These are phyloP conservation scores for Cocos nucifera DNA, from an alignment of 176 grass and related monocot species.

Conservation along the genomic window DNA sequence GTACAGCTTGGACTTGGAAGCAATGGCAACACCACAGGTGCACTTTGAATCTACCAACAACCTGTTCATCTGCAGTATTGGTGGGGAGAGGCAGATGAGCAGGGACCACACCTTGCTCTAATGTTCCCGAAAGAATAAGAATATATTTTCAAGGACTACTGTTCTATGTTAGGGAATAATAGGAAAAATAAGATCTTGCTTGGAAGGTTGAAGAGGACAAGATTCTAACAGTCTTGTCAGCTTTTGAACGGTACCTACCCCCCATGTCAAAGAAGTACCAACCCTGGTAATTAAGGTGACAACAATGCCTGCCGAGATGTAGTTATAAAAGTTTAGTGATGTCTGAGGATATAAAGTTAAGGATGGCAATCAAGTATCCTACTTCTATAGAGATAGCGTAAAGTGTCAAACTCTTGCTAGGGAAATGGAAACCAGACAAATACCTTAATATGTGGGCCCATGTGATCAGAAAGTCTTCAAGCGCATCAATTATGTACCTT, in stretches of 20 bases:
- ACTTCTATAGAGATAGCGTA: no score
- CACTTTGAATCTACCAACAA: not conserved
- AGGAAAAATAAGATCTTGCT: not conserved
- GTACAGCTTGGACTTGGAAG: not conserved
- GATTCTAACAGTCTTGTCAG: slow-evolving; percentile 1
- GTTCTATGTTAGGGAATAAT: not conserved
- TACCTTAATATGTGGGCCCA: no score
- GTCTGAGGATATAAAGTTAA: no score
- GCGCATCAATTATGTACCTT: no score
- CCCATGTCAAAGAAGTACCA: no score
- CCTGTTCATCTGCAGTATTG: not conserved
- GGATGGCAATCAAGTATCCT: no score
- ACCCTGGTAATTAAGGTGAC: no score
- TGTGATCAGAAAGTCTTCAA: no score
- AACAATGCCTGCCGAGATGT: no score
- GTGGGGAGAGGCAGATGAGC: not conserved
- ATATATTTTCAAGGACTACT: not conserved
- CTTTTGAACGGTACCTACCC: not conserved
- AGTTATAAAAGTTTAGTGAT: no score
- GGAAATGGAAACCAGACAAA: no score
- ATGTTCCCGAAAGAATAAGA: not conserved
- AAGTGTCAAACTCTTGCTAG: no score
- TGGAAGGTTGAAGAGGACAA: not conserved
- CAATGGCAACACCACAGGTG: not conserved
- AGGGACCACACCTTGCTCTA: not conserved